Conservation (phyloP, 306 rosid species). For the Lathyrus sativus region DNA sequence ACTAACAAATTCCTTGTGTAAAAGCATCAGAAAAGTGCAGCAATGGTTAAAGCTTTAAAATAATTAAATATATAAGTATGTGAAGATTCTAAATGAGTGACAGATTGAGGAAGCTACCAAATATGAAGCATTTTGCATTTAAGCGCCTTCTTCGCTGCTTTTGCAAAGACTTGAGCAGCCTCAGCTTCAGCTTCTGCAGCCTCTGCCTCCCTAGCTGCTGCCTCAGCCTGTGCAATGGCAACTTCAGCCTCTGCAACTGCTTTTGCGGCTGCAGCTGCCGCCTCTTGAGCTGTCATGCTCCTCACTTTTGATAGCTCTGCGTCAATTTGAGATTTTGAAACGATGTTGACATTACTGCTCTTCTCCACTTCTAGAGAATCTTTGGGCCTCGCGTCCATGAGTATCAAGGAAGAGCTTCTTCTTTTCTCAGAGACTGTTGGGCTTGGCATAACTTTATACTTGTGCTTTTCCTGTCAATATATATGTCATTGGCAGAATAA, state of each 20-base stretch:
- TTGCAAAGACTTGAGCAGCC: slow-evolving; percentile 86
- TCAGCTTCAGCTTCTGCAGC: slow-evolving; percentile 97
- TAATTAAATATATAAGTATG: slow-evolving; percentile 3
- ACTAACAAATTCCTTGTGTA: slow-evolving; percentile 14
- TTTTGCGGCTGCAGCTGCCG: slow-evolving; percentile 79
- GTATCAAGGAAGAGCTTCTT: slow-evolving; percentile 56
- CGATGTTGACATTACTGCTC: slow-evolving; percentile 52
- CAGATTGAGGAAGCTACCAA: slow-evolving; percentile 45
- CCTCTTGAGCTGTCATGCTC: slow-evolving; percentile 83
- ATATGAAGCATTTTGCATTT: slow-evolving; percentile 62
- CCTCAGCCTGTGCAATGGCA: slow-evolving; percentile 87
- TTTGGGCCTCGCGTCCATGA: slow-evolving; percentile 51
- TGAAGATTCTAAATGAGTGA: slow-evolving; percentile 27
- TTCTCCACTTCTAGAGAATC: slow-evolving; percentile 53
- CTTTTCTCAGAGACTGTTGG: slow-evolving; percentile 60
- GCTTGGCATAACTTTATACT: slow-evolving; percentile 61
- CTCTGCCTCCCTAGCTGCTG: slow-evolving; percentile 89
- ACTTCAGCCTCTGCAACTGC: slow-evolving; percentile 95
- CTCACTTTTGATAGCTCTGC: slow-evolving; percentile 63
- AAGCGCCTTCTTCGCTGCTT: slow-evolving; percentile 85
- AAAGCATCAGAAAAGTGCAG: slow-evolving; percentile 18
- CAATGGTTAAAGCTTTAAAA: slow-evolving; percentile 4
- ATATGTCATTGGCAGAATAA: slow-evolving; percentile 27
- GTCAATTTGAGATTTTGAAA: slow-evolving; percentile 67
- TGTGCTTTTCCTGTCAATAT: slow-evolving; percentile 72